Base-by-base conservation (phyloP, 208 protist genomes). In the Herpetomonas tarakana region DNA sequence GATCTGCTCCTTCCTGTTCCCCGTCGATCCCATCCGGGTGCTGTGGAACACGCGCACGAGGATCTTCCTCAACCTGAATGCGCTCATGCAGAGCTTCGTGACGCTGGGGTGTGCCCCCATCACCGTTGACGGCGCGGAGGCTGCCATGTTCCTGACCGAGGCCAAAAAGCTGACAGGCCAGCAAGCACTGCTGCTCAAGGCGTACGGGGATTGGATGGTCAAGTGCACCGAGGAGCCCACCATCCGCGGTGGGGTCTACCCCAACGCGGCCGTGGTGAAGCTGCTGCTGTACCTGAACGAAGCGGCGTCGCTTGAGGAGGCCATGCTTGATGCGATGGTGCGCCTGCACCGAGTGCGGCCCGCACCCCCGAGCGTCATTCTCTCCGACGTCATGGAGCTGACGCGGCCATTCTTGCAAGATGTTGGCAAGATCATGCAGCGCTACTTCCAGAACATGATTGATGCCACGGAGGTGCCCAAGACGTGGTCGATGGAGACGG, bases 401-500 rank as follows among this genome's bases (percentile, higher is more conserved):
- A 71, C 80, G 7, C 73, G 68, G 1, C 78, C 78, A 0, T 85
- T 85, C 31, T 27, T 85, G 22, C 55, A 74, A 1, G 78, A 85
- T 35, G 74, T 68, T n/a, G 72, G 66, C 16, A 68, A 63, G 16
- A 65, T 76, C 38, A 81, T 82, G 18, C 52, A 76, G 26, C 31
- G 47, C 22, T 81, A 83, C 52, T 59, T 87, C n/a, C 84, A 91
- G 71, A 68, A 71, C 47, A 64, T 91, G 53, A 84, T 91, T 19
- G 72, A 91, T 64, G 73, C 85, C 0, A 78, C 81, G 52, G 73
- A 86, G 67, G 39, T 55, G 2, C 73, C 76, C 21, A 67, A 57
- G 1, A 49, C 60, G 21, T 88, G 80, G 78, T 71, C 65, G 11
- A 74, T 81, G 65, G 70, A 80, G 53, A 50, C 71, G 25, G 54